Percentiles rank a stretch among this genome's conserved stretches.
phyloP scores from a whole-genome alignment of 129 eudicot genomes.

The Glebionis coronaria region DNA sequence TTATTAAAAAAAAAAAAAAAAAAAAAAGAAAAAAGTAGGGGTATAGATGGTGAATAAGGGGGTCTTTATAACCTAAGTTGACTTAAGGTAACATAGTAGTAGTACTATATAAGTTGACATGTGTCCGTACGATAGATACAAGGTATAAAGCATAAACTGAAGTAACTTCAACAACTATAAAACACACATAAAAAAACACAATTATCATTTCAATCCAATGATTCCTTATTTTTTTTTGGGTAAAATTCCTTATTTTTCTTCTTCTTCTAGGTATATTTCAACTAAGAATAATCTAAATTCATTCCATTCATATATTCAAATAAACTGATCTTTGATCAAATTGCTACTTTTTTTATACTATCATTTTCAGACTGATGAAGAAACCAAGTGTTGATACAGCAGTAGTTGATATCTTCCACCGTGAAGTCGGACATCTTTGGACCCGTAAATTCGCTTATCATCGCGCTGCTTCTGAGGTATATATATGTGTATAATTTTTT shows the following conservation, averaged over 20 bases:
- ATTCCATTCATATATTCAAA: not conserved
- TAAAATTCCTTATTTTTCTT: too few relatives aligned
- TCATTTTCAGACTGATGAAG: conserved; percentile 26
- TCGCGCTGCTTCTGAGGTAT: conserved; percentile 71
- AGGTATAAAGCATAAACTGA: too few relatives aligned
- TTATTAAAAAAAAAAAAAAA: too few relatives aligned
- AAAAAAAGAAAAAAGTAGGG: too few relatives aligned
- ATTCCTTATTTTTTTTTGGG: too few relatives aligned
- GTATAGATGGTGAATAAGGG: too few relatives aligned
- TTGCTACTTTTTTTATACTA: conserved; percentile 11
- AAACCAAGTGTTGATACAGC: conserved; percentile 43
- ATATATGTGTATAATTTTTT: not conserved
- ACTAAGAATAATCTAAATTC: not conserved
- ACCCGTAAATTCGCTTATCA: conserved; percentile 67
- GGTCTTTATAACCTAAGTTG: too few relatives aligned
- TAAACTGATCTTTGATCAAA: not conserved
- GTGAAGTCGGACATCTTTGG: conserved; percentile 78
- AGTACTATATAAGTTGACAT: too few relatives aligned
- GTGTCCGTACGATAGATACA: too few relatives aligned
- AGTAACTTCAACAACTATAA: not conserved
- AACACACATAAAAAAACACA: conserved; percentile 1
- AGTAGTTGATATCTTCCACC: conserved; percentile 64
- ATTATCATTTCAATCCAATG: conserved; percentile 2
- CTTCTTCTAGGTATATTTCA: conserved; percentile 23
- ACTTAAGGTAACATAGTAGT: too few relatives aligned